Conservation (phyloP, 495 filamentous ascomycete species). For the Cairneyella variabilis region DNA sequence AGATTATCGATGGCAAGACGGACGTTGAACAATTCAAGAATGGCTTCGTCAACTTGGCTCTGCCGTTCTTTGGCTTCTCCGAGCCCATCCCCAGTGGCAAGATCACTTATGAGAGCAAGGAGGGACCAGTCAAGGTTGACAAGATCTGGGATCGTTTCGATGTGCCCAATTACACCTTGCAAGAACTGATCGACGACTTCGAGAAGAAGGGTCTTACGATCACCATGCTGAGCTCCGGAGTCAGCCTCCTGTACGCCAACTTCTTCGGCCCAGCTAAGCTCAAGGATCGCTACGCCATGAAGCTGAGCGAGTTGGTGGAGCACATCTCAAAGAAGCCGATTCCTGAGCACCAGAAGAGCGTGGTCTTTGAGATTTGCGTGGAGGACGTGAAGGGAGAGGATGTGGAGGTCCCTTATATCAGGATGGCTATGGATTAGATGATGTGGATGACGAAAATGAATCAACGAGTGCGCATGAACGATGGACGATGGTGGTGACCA, state of each 20-base stretch:
- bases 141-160: conserved; percentile 99
- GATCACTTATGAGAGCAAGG: conserved; percentile 73
- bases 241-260: conserved; percentile 91
- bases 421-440: conserved; percentile 55
- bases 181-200: conserved; percentile 80
- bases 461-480: conserved; percentile 10
- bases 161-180: conserved; percentile 77
- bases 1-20: conserved; percentile 90
- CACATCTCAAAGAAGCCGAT: conserved; percentile 88
- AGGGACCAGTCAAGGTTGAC: conserved; percentile 81
- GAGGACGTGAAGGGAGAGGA: conserved; percentile 91
- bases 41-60: conserved; percentile 93
- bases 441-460: background rate
- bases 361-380: conserved; percentile 93
- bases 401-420: conserved; percentile 96
- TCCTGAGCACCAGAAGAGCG: conserved; percentile 85
- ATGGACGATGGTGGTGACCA: conserved; percentile 2
- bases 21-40: conserved; percentile 99
- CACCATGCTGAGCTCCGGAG: conserved; percentile 92
- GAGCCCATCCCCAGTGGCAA: conserved; percentile 93
- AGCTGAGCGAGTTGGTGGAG: conserved; percentile 81
- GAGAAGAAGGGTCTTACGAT: conserved; percentile 73
- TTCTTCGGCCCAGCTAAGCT: conserved; percentile 89
- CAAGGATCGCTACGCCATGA: conserved; percentile 61
- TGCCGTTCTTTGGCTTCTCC: conserved; percentile 97